These are phyloP conservation scores for Ajuga reptans DNA, from an alignment of 305 asterid species.

Conservation along the genomic window DNA sequence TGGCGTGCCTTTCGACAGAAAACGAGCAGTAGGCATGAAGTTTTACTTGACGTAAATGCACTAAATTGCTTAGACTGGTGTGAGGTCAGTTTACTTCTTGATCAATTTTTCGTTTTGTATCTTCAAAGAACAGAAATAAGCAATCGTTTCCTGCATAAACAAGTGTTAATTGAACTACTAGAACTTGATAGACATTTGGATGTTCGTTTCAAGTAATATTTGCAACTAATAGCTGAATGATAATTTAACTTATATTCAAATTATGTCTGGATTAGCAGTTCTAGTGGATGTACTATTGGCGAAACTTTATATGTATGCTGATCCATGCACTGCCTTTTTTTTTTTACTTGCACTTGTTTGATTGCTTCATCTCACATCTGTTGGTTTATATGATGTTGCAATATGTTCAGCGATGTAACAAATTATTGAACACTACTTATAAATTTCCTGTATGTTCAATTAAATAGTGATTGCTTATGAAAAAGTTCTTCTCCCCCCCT, in stretches of 20 bases:
- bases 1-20: conserved; percentile 67
- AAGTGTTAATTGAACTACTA: neutral
- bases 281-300: neutral
- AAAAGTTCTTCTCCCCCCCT: neutral
- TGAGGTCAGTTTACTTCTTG: conserved; percentile 28
- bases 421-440: too few species aligned
- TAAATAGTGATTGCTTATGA: neutral
- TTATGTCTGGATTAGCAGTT: neutral
- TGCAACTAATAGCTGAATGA: neutral
- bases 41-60: conserved; percentile 36
- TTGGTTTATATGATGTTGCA: neutral
- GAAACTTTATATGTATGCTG: neutral
- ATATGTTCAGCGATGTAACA: too few species aligned
- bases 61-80: conserved; percentile 66
- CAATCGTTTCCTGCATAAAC: neutral
- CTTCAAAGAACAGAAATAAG: neutral
- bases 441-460: too few species aligned
- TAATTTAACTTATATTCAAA: neutral
- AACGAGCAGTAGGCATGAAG: conserved; percentile 23
- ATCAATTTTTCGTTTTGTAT: neutral
- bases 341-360: neutral
- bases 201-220: neutral
- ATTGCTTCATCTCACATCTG: neutral
- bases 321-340: neutral
- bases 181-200: neutral